These are phyloP conservation scores for Elsinoe australis DNA, from an alignment of 2,329 filamentous ascomycete species.

Conservation along the genomic window DNA sequence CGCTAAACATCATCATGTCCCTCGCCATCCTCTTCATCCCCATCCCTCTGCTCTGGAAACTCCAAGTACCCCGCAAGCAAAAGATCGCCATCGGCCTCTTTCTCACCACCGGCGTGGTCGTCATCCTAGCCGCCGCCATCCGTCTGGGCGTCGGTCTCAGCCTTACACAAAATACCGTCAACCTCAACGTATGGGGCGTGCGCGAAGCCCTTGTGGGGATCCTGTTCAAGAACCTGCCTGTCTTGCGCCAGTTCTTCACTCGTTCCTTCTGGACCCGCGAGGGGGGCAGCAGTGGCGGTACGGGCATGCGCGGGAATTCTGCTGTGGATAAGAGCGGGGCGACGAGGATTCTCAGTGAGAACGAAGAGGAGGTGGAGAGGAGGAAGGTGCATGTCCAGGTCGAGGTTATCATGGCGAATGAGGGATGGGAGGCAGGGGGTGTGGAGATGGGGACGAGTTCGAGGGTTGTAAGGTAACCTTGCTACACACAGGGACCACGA, in stretches of 20 bases:
- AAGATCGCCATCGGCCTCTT: constrained; percentile 30
- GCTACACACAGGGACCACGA: neutral
- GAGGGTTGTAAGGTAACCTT: neutral
- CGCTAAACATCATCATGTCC: constrained; percentile 30
- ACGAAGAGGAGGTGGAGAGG: constrained; percentile 3
- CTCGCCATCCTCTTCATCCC: constrained; percentile 29
- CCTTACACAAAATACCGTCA: constrained; percentile 25
- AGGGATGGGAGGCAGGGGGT: neutral
- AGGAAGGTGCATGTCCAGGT: constrained; percentile 10
- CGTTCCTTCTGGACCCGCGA: constrained; percentile 25
- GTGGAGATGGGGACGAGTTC: constrained; percentile 6
- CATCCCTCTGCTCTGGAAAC: constrained; percentile 29
- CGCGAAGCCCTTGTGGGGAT: constrained; percentile 32
- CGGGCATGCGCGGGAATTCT: neutral
- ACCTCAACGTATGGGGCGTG: constrained; percentile 33
- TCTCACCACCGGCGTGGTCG: constrained; percentile 30
- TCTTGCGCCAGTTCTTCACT: constrained; percentile 28
- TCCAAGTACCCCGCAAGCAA: constrained; percentile 26
- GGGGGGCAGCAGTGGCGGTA: neutral
- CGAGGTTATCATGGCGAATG: neutral
- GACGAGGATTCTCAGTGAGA: neutral
- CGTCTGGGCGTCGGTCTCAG: constrained; percentile 28
- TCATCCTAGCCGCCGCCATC: constrained; percentile 32
- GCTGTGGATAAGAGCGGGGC: neutral
- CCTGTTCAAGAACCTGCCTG: constrained; percentile 30